phyloP scores from a whole-genome alignment of 2,329 filamentous ascomycete species.

The Phaeosphaeriaceae sp. region DNA sequence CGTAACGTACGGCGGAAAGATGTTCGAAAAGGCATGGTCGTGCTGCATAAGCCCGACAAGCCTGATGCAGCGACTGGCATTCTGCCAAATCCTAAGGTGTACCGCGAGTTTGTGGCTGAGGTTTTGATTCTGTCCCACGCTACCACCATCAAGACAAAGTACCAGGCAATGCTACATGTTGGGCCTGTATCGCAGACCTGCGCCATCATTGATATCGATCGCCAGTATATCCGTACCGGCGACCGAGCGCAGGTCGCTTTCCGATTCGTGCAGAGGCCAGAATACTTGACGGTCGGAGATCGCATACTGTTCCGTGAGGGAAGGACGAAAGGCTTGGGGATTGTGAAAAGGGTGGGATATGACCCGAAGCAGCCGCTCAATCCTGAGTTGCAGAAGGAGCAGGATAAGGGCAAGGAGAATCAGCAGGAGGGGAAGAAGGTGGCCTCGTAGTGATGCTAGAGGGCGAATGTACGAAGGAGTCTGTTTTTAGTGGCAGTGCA shows the following conservation, averaged over 20 bases:
- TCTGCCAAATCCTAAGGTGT: slow-evolving; percentile 57
- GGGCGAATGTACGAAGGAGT: too few species aligned
- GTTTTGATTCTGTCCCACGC: slow-evolving; percentile 95
- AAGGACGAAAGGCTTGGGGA: slow-evolving; percentile 91
- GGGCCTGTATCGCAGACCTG: slow-evolving; percentile 95
- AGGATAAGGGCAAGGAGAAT: slow-evolving; percentile 26
- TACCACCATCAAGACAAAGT: slow-evolving; percentile 95
- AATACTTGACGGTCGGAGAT: slow-evolving; percentile 89
- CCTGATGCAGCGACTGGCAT: slow-evolving; percentile 53
- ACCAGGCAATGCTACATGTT: slow-evolving; percentile 98
- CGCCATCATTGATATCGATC: slow-evolving; percentile 95
- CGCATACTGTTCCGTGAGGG: slow-evolving; percentile 92
- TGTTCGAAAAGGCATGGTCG: slow-evolving; percentile 97
- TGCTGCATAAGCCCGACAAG: slow-evolving; percentile 81
- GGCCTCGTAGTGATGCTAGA: slow-evolving; percentile 4
- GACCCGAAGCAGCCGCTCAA: slow-evolving; percentile 65
- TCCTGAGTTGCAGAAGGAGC: slow-evolving; percentile 33
- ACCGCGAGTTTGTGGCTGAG: slow-evolving; percentile 66
- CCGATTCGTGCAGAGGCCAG: slow-evolving; percentile 90
- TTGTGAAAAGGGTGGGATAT: slow-evolving; percentile 91
- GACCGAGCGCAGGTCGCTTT: slow-evolving; percentile 95
- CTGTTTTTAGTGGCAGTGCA: too few species aligned
- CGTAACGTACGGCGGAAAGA: slow-evolving; percentile 89
- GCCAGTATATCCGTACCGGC: slow-evolving; percentile 92
- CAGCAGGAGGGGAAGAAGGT: slow-evolving; percentile 15